Evolutionary conservation across 2,329 filamentous ascomycete species (phyloP).

Genomic region (Allantophomopsis cytisporea): DNA sequence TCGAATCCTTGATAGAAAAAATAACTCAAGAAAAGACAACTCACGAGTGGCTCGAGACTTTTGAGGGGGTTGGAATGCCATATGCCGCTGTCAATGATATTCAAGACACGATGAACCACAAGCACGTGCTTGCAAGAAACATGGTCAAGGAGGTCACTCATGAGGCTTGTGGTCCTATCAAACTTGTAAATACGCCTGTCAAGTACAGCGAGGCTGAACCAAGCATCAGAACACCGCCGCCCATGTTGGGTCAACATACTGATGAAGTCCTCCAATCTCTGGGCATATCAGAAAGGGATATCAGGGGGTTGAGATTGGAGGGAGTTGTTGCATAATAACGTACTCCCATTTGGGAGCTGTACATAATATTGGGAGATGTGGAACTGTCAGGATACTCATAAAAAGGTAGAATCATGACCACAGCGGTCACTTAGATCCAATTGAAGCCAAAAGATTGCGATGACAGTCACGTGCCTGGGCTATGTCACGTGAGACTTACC

Average conservation of each 20-base stretch:
- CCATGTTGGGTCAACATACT: slow-evolving; percentile 78
- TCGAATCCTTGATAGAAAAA: slow-evolving; percentile 69
- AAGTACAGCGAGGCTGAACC: slow-evolving; percentile 83
- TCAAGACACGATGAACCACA: slow-evolving; percentile 68
- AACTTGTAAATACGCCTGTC: slow-evolving; percentile 85
- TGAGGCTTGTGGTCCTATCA: slow-evolving; percentile 68
- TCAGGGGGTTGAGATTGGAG: slow-evolving; percentile 45
- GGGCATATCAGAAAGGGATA: slow-evolving; percentile 41
- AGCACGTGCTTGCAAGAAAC: slow-evolving; percentile 69
- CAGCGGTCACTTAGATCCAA: too few species aligned
- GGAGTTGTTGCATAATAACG: slow-evolving; percentile 46
- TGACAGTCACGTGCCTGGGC: too few species aligned
- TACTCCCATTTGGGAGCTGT: too few species aligned
- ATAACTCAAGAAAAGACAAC: slow-evolving; percentile 69
- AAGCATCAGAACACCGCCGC: slow-evolving; percentile 63
- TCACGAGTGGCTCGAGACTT: slow-evolving; percentile 70
- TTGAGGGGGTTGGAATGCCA: slow-evolving; percentile 87
- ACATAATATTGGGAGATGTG: too few species aligned
- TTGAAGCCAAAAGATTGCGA: too few species aligned
- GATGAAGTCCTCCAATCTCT: slow-evolving; percentile 58
- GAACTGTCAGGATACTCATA: too few species aligned
- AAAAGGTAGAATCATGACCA: too few species aligned
- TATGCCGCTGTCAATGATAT: slow-evolving; percentile 94
- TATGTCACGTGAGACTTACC: too few species aligned
- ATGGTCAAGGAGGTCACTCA: slow-evolving; percentile 91